phyloP scores from a whole-genome alignment of 208 protist species.

The Balamuthia mandrillaris region DNA sequence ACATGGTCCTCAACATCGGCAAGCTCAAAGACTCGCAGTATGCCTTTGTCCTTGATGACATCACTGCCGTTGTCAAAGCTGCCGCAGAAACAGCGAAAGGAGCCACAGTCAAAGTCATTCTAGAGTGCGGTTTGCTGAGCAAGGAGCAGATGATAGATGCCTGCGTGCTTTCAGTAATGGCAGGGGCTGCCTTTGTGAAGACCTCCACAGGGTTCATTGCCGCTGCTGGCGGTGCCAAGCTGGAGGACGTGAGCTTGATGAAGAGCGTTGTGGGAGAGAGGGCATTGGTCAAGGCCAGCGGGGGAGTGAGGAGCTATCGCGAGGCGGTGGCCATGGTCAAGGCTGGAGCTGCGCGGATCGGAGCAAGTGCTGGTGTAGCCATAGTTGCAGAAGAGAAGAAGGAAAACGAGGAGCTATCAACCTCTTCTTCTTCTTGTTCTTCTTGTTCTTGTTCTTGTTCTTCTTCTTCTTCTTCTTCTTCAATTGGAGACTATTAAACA shows the following conservation, averaged over 20 bases:
- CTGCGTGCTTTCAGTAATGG: conserved; percentile 78
- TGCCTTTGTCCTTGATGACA: conserved; percentile 79
- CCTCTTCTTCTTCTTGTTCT: not conserved
- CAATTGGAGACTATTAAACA: no score
- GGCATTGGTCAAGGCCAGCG: conserved; percentile 76
- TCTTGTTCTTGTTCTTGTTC: not conserved
- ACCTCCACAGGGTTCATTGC: conserved; percentile 87
- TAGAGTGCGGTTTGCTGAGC: conserved; percentile 86
- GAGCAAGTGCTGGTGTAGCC: conserved; percentile 81
- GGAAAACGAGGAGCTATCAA: not conserved
- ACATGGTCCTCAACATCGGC: conserved; percentile 91
- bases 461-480: not conserved
- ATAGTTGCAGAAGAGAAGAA: conserved; percentile 60
- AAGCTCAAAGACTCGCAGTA: conserved; percentile 81
- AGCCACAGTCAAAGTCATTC: conserved; percentile 77
- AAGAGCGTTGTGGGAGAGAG: conserved; percentile 79
- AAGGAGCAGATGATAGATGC: conserved; percentile 85
- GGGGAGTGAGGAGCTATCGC: conserved; percentile 79
- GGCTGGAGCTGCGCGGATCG: conserved; percentile 82
- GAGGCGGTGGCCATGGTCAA: conserved; percentile 79
- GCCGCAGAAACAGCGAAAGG: conserved; percentile 47
- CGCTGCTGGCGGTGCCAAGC: conserved; percentile 76
- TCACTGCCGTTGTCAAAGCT: conserved; percentile 73
- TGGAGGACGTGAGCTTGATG: conserved; percentile 85
- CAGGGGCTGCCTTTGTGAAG: conserved; percentile 88